Evolutionary conservation across 2,329 filamentous ascomycete genomes (phyloP).

Genomic region (Didymella glomerata): DNA sequence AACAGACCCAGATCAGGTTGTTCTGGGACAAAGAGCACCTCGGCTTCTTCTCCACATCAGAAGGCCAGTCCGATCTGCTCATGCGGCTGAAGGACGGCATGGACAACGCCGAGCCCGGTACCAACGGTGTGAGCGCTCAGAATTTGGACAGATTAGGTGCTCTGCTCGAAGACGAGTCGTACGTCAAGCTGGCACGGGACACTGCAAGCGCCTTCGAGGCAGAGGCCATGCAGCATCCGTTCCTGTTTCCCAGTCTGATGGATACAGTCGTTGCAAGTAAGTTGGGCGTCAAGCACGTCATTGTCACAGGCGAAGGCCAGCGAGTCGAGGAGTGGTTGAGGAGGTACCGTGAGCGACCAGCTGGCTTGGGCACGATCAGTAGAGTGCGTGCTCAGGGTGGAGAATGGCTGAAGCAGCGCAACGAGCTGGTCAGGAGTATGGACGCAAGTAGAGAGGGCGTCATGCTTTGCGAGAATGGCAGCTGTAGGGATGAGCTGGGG

Average conservation of each 20-base stretch:
- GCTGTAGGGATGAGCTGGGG: conserved; percentile 55
- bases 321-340: conserved; percentile 53
- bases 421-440: conserved; percentile 56
- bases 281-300: conserved; percentile 70
- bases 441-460: conserved; percentile 49
- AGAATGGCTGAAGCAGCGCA: conserved; percentile 62
- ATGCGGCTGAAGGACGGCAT: conserved; percentile 94
- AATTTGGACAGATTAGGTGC: conserved; percentile 85
- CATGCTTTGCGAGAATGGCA: conserved; percentile 50
- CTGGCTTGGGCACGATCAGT: conserved; percentile 44
- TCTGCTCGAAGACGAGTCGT: conserved; percentile 71
- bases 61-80: conserved; percentile 72
- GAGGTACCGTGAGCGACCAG: conserved; percentile 53
- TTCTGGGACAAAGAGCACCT: conserved; percentile 74
- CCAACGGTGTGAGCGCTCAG: conserved; percentile 84
- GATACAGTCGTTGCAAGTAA: conserved; percentile 76
- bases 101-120: conserved; percentile 88
- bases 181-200: conserved; percentile 71
- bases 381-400: conserved; percentile 46
- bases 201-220: conserved; percentile 88
- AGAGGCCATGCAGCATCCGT: conserved; percentile 91
- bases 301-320: conserved; percentile 61
- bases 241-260: conserved; percentile 85
- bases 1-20: conserved; percentile 76
- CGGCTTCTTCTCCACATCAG: conserved; percentile 77